These are phyloP conservation scores for Aspergillus persii DNA, from an alignment of 2,329 filamentous ascomycete species.

Conservation along the genomic window DNA sequence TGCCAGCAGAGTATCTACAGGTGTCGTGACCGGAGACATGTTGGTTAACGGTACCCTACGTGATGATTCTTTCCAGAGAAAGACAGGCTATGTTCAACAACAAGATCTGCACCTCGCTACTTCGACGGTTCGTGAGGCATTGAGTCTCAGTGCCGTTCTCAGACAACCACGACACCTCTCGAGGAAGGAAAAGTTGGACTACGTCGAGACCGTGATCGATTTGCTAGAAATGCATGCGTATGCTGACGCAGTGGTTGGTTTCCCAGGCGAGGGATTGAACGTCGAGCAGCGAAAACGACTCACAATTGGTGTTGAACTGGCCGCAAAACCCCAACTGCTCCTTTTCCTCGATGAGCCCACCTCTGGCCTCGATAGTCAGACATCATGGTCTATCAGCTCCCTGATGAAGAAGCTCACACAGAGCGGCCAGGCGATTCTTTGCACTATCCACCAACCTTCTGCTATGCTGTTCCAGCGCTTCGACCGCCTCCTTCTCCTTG, in stretches of 20 bases:
- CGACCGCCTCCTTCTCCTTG: background rate
- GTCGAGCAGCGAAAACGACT: background rate
- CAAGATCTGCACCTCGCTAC: constrained; percentile 1
- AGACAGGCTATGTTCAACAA: background rate
- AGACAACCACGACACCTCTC: background rate
- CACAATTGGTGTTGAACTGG: background rate
- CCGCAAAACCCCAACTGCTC: background rate
- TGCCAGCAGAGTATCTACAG: background rate
- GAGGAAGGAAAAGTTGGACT: background rate
- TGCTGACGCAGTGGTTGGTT: background rate
- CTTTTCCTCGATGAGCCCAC: constrained; percentile 1
- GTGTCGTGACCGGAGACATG: background rate
- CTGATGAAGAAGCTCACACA: background rate
- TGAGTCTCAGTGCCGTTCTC: background rate
- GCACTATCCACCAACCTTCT: constrained; percentile 1
- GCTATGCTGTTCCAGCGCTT: background rate
- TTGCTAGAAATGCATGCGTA: background rate
- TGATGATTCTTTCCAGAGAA: background rate
- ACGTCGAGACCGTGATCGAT: background rate
- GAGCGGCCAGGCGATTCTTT: background rate
- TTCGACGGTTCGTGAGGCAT: background rate
- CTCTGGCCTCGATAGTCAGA: constrained; percentile 2
- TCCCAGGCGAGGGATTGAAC: background rate
- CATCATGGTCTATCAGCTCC: background rate
- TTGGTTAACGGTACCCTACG: background rate